phyloP scores from a whole-genome alignment of 1,284 basidiomycete species.

The Puccinia triticina region DNA sequence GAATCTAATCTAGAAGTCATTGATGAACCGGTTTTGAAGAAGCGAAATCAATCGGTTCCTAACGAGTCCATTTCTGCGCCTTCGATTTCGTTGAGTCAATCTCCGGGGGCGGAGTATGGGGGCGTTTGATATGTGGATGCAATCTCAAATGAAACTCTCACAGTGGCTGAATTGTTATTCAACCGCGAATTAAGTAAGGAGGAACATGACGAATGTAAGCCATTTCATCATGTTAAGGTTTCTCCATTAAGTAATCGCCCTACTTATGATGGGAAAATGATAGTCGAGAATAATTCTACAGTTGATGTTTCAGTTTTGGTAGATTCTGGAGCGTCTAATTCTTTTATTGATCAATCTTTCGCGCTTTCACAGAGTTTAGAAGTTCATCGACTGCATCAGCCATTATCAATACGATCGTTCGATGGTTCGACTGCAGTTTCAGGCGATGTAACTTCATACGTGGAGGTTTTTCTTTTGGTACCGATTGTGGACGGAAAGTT shows the following conservation, averaged over 20 bases:
- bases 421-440: neutral
- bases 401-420: neutral
- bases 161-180: neutral
- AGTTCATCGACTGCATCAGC: no score
- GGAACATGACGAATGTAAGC: neutral
- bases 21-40: neutral
- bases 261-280: neutral
- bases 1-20: neutral
- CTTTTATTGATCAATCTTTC: slow-evolving; percentile 2
- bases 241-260: neutral
- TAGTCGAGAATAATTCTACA: no score
- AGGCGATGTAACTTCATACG: no score
- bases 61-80: no score
- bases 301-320: neutral
- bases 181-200: neutral
- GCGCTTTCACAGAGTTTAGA: neutral
- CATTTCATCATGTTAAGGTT: neutral
- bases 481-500: no score
- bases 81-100: no score
- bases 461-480: no score
- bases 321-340: neutral
- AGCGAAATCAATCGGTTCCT: neutral
- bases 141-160: neutral
- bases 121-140: neutral
- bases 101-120: neutral